Base-by-base conservation (phyloP, 805 yeast genomes). In the Blastobotrys robertii region DNA sequence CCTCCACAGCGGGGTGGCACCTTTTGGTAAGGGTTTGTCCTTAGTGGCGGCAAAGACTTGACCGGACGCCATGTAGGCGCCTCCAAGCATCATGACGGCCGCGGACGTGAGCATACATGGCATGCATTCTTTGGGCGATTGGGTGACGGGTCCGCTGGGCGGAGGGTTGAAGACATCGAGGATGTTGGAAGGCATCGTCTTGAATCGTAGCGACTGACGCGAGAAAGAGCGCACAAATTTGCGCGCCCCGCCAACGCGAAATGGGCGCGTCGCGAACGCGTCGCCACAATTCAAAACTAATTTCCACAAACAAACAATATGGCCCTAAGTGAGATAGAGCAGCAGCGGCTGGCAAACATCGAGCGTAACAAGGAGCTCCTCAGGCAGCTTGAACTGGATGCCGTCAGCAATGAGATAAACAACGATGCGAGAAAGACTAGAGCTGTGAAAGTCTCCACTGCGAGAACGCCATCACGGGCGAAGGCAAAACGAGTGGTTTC, bases 291-390 rank as follows among this genome's bases (percentile, higher is more conserved):
- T n/a, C 12, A 31, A 10, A 7, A 5, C 7, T n/a, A 31, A 31
- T 31, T n/a, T 6, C 12, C 6, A 5, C 7, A 31, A 8, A 10
- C 34, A 11, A 6, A 31, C n/a, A 29, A 30, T 11, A 56, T 55
- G 56, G 51, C 44, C 35, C 41, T 38, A 11, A 53, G 59, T 31
- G 63, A 57, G 15, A 46, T 62, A 29, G 66, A 62, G 42, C 48
- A 49, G 32, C 54, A 57, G 46, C 41, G 66, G 22, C 52, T 43
- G 36, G 62, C 55, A 31, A 62, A 62, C 57, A 92, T 90, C 46
- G 84, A 78, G 49, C 70, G 97, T 39, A 92, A 90, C 62, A 77
- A 79, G 58, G 84, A 78, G 50, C 71, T 88, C 16, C 67, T 90
- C 41, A 70, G 76, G 51, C 77, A 81, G 50, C 69, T 90, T 50